Base-by-base conservation (phyloP, 1,139 yeast genomes). In the Spencermartinsiella ligniputridi region DNA sequence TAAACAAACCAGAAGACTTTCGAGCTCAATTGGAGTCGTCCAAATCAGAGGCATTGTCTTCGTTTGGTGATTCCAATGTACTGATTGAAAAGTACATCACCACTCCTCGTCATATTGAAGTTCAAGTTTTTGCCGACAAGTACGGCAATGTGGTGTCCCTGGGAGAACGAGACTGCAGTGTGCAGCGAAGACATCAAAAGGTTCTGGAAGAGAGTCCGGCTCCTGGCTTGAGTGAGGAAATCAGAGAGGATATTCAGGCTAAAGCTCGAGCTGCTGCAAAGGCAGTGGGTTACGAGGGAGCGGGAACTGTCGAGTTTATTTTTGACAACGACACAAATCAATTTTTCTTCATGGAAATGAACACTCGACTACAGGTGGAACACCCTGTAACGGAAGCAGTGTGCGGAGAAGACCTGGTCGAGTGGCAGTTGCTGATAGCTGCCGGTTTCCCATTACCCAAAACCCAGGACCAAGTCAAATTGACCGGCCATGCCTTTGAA, bases 371-470 rank as follows among this genome's bases (percentile, higher is more conserved):
- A 47, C 83, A 78, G 59, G 82, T 78, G 40, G 83, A 78, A 65
- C 83, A 78, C 61, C 79, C 82, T 40, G 78, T 78, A 54, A 77
- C 82, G 43, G 83, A 88, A 69, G 95, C 85, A 69, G 88, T 88
- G 60, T 86, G 95, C 22, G 95, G 95, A 53, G 90, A 87, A 48
- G 96, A 88, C 69, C 72, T 88, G 50, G 96, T 88, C 35, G 95
- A 95, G 52, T 95, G 96, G 50, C 96, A 88, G 69, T 83, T 88
- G 17, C 95, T 87, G 67, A 85, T 88, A 56, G 95, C 95, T 40
- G 96, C 96, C 2, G 96, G 96, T 3, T 54, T 60, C 49, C 66
- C 66, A 9, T 52, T 63, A 29, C 66, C 67, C 20, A 57, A 56
- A 42, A 54, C 53, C n/a, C 67, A 63, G 47, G 62, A 63, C 41